These are phyloP conservation scores for Encephalitozoon romaleae DNA, from an alignment of 371 early-diverging fungal genomes.

Conservation along the genomic window DNA sequence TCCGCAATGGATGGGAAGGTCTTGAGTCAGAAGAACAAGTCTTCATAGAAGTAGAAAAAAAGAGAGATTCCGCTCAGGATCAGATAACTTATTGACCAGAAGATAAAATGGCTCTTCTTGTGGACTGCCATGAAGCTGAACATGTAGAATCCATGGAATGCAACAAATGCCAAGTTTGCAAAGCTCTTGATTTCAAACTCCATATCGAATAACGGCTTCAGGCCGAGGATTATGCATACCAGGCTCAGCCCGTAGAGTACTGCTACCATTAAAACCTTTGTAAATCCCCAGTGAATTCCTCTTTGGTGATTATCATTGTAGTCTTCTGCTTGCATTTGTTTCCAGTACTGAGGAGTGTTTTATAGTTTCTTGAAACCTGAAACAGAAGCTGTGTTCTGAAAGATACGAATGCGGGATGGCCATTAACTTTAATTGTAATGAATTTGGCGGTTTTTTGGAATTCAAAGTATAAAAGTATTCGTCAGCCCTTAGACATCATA, in stretches of 20 bases:
- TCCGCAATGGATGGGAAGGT: not conserved
- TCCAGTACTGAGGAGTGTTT: not conserved
- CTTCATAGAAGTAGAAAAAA: conserved; percentile 44
- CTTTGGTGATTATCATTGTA: not conserved
- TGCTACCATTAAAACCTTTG: conserved; percentile 15
- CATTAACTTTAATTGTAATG: not conserved
- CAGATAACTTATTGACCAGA: conserved; percentile 40
- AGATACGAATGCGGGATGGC: not conserved
- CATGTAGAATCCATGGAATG: conserved; percentile 42
- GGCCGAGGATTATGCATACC: conserved; percentile 31
- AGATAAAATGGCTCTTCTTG: conserved; percentile 43
- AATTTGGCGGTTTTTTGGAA: not conserved
- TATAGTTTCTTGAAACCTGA: not conserved
- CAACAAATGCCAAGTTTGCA: conserved; percentile 35
- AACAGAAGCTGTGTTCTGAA: not conserved
- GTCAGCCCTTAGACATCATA: not conserved
- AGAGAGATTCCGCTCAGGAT: conserved; percentile 20
- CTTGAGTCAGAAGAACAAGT: conserved; percentile 21
- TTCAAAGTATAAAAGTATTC: not conserved
- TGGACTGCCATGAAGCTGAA: conserved; percentile 34
- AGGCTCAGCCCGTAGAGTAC: conserved; percentile 10
- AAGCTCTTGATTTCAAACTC: conserved; percentile 34
- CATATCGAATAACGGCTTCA: conserved; percentile 40
- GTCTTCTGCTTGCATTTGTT: not conserved
- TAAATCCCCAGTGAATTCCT: conserved; percentile 26